Conservation (phyloP, 257 asterid genomes). For the Gardenia jasminoides region DNA sequence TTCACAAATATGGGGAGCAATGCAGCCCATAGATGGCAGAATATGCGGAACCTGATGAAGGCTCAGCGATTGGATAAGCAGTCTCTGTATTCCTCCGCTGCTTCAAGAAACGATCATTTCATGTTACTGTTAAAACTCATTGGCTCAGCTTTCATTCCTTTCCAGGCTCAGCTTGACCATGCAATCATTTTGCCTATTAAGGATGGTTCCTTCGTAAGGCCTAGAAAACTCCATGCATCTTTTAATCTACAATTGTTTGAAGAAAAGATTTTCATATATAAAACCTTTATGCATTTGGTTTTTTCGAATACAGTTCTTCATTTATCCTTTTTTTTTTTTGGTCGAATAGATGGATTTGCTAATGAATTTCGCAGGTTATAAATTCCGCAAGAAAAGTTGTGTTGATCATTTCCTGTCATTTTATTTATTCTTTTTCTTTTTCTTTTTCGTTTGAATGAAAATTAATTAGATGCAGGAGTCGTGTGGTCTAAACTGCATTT, state of each 20-base stretch:
- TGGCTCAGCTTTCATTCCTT: constrained; percentile 83
- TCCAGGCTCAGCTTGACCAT: constrained; percentile 52
- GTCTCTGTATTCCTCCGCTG: constrained; percentile 21
- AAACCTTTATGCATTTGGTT: background rate
- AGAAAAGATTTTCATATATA: too few species aligned
- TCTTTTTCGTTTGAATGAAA: background rate
- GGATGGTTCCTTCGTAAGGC: constrained; percentile 66
- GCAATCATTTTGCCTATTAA: constrained; percentile 49
- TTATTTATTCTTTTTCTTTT: too few species aligned
- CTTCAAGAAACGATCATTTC: constrained; percentile 56
- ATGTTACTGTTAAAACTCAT: constrained; percentile 69
- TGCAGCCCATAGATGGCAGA: constrained; percentile 71
- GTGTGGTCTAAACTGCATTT: too few species aligned
- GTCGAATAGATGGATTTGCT: too few species aligned
- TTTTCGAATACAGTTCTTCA: background rate
- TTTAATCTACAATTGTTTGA: background rate
- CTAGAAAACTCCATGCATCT: background rate
- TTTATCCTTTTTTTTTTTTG: too few species aligned
- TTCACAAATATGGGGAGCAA: constrained; percentile 63
- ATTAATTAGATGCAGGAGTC: background rate
- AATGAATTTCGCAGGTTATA: too few species aligned
- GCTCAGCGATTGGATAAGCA: constrained; percentile 40
- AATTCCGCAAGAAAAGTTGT: too few species aligned
- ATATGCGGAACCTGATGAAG: constrained; percentile 62
- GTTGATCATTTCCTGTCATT: too few species aligned